These are phyloP conservation scores for Cryptococcus amylolentus DNA, from an alignment of 1,284 basidiomycete genomes.

Conservation along the genomic window DNA sequence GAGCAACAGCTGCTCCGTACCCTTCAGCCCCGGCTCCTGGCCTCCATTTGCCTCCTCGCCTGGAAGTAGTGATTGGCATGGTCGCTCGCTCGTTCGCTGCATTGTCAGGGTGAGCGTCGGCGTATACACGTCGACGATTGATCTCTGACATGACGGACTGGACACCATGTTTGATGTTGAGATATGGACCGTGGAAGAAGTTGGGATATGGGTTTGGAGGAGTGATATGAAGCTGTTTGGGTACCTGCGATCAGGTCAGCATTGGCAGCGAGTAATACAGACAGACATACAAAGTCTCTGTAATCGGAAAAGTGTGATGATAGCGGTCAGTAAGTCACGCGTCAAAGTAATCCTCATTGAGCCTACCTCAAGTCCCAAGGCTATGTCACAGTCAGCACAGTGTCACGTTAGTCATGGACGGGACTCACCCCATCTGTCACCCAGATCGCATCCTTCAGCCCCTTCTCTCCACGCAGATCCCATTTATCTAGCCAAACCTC, in stretches of 20 bases:
- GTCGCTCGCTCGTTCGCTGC: slow-evolving; percentile 15
- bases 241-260: slow-evolving; percentile 24
- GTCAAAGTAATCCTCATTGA: neutral
- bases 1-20: neutral
- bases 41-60: slow-evolving; percentile 10
- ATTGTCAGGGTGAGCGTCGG: slow-evolving; percentile 13
- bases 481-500: slow-evolving; percentile 61
- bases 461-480: slow-evolving; percentile 45
- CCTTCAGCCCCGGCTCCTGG: neutral
- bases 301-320: neutral
- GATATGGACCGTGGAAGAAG: slow-evolving; percentile 43
- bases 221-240: slow-evolving; percentile 48
- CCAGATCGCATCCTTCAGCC: slow-evolving; percentile 50
- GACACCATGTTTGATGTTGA: slow-evolving; percentile 47
- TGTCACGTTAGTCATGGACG: neutral
- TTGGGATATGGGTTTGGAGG: slow-evolving; percentile 33
- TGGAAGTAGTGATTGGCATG: slow-evolving; percentile 27
- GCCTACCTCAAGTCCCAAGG: slow-evolving; percentile 48
- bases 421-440: slow-evolving; percentile 53
- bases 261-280: neutral
- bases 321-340: too few relatives aligned
- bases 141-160: slow-evolving; percentile 43
- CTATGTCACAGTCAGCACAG: slow-evolving; percentile 14
- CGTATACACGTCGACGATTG: slow-evolving; percentile 60
- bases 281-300: slow-evolving; percentile 37